Evolutionary conservation across 2,329 filamentous ascomycete genomes (phyloP).

Genomic region (Lojkania enalia): DNA sequence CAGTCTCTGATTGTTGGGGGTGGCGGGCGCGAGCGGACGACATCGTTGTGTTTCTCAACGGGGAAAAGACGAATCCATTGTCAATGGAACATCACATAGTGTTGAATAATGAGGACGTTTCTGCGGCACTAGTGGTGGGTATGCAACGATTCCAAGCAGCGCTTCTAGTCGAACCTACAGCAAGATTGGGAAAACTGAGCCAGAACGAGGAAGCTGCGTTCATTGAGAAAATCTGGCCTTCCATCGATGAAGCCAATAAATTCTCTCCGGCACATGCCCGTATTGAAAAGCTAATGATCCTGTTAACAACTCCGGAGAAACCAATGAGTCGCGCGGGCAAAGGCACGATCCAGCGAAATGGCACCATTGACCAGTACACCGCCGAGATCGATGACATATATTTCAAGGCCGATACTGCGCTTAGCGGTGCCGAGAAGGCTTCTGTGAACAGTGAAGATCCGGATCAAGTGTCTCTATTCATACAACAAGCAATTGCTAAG

Average conservation of each 20-base stretch:
- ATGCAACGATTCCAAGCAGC: too few relatives aligned
- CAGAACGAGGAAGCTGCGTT: too few relatives aligned
- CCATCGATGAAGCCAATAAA: constrained; percentile 50
- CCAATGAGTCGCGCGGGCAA: constrained; percentile 52
- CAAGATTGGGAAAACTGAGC: too few relatives aligned
- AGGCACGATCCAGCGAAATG: constrained; percentile 48
- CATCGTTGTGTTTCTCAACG: constrained; percentile 52
- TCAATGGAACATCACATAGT: too few relatives aligned
- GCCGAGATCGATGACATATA: constrained; percentile 53
- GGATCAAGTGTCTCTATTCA: constrained; percentile 7
- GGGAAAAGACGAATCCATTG: constrained; percentile 55
- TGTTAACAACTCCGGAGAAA: constrained; percentile 46
- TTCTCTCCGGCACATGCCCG: constrained; percentile 47
- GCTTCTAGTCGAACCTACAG: too few relatives aligned
- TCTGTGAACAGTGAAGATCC: constrained; percentile 9
- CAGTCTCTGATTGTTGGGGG: constrained; percentile 50
- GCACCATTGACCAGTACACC: constrained; percentile 46
- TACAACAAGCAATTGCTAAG: constrained; percentile 4
- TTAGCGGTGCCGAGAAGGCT: constrained; percentile 7
- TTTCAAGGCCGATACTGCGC: constrained; percentile 8
- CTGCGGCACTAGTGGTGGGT: too few relatives aligned
- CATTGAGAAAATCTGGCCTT: too few relatives aligned
- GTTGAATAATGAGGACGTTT: too few relatives aligned
- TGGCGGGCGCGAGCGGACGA: constrained; percentile 53
- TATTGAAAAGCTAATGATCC: constrained; percentile 48